Base-by-base conservation (phyloP, 306 rosid species). In the Prunus dulcis region DNA sequence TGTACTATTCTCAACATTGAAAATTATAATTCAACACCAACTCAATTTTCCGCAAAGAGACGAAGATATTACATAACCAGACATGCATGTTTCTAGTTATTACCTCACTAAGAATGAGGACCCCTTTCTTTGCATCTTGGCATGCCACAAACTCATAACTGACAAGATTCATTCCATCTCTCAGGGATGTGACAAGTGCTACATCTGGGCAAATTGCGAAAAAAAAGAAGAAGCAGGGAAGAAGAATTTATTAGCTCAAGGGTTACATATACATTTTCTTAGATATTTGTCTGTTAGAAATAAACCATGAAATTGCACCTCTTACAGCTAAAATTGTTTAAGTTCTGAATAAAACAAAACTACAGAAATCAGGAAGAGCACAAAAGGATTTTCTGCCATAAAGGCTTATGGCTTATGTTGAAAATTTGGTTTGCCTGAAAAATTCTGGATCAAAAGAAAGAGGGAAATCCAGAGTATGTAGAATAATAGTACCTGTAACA, bases 161-260 rank as follows among this genome's bases (percentile, higher is more conserved):
- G 72, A 92, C 96, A 72, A 92, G 96, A 87, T 92, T 92, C 97
- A 92, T 92, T 71, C 97, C 97, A 73, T 92, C 96, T 81, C 96
- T 88, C 81, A 92, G 80, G 41, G 97, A 92, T 27, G 96, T 92
- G 77, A 92, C 93, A 46, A 92, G 86, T 61, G 91, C 96, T 71
- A 92, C 87, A 75, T 94, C 98, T 85, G 88, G n/a, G 63, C 64
- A 81, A 81, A 25, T 72, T 47, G 66, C 45, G 47, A 75, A 25
- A 47, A 58, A 43, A 45, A 46, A 27, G 78, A 18, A 8, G 25
- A 8, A 30, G 49, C 32, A 64, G 19, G 50, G 50, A 78, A 67
- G 62, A 56, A 81, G 25, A 64, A 34, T 19, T 49, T 45, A 69
- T 71, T 66, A 75, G 55, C 67, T 63, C 9, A 27, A 71, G 81